Conservation (phyloP, 1,284 basidiomycete genomes). For the Leccinum fallax region DNA sequence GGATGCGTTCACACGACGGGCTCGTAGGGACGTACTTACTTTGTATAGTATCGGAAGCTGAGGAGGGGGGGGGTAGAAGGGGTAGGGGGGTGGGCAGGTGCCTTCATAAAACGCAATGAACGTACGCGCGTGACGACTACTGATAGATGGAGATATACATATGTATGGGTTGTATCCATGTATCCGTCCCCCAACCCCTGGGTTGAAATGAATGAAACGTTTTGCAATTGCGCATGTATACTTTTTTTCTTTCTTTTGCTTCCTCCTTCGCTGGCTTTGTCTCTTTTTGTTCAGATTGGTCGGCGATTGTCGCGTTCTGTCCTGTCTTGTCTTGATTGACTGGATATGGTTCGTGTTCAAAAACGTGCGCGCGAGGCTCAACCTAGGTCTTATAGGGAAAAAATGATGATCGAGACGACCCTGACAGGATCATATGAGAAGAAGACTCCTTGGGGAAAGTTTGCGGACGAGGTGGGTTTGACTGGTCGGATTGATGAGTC, state of each 20-base stretch:
- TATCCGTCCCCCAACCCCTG: neutral
- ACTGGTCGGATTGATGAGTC: neutral
- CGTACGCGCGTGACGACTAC: neutral
- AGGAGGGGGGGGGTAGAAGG: neutral
- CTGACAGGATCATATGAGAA: conserved; percentile 12
- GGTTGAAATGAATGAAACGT: neutral
- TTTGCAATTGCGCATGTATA: neutral
- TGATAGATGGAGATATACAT: neutral
- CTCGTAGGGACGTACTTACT: conserved; percentile 4
- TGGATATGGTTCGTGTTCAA: neutral
- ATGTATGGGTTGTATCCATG: neutral
- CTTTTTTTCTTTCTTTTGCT: neutral
- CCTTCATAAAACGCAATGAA: conserved; percentile 19
- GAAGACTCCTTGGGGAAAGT: conserved; percentile 1
- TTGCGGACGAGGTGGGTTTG: conserved; percentile 1
- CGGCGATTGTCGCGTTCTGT: neutral
- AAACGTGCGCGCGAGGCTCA: neutral
- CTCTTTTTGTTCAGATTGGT: conserved; percentile 20
- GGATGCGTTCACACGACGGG: conserved; percentile 28
- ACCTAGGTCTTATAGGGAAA: neutral
- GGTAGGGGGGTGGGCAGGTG: conserved; percentile 6
- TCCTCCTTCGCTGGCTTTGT: neutral
- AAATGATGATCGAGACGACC: conserved; percentile 11
- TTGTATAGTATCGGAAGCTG: neutral
- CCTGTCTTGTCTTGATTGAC: neutral